Evolutionary conservation across 2,329 filamentous ascomycete genomes (phyloP).

Genomic region (Paracorniculantispora psalliotae): DNA sequence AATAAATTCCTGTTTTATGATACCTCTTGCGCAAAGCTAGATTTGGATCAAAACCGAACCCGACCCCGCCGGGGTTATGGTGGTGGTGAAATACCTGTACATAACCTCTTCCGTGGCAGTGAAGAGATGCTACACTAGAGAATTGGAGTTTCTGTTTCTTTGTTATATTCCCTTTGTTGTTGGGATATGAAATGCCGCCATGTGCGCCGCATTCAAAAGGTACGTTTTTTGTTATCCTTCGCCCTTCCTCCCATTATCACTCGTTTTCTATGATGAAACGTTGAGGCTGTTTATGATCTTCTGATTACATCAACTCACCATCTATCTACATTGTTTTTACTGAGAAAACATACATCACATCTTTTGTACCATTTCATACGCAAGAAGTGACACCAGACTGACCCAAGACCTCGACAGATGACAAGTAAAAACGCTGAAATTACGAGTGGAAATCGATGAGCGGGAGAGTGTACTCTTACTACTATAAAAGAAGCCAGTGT

Average conservation of each 20-base stretch:
- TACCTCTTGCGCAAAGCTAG: conserved; percentile 5
- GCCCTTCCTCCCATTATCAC: neutral
- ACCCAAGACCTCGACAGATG: neutral
- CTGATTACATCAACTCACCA: conserved; percentile 34
- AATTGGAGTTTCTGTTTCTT: conserved; percentile 33
- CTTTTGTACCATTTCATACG: neutral
- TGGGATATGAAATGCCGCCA: conserved; percentile 2
- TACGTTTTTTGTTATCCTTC: conserved; percentile 14
- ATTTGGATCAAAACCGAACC: conserved; percentile 3
- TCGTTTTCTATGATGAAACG: conserved; percentile 35
- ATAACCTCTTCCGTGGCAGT: conserved; percentile 31
- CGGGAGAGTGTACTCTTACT: neutral
- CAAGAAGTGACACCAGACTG: neutral
- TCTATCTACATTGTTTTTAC: conserved; percentile 23
- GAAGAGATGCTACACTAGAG: conserved; percentile 35
- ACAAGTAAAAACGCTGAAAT: neutral
- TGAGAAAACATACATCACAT: conserved; percentile 4
- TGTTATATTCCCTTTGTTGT: conserved; percentile 22
- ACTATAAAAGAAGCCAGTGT: neutral
- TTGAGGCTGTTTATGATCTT: conserved; percentile 46
- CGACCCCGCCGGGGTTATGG: conserved; percentile 13
- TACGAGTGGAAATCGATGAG: neutral
- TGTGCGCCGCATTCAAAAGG: conserved; percentile 9
- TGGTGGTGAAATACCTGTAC: conserved; percentile 24
- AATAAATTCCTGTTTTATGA: conserved; percentile 22